Evolutionary conservation across 495 filamentous ascomycete species (phyloP), one percentile per base, ranked within the genome.

Genomic region (Glonium stellatum): DNA sequence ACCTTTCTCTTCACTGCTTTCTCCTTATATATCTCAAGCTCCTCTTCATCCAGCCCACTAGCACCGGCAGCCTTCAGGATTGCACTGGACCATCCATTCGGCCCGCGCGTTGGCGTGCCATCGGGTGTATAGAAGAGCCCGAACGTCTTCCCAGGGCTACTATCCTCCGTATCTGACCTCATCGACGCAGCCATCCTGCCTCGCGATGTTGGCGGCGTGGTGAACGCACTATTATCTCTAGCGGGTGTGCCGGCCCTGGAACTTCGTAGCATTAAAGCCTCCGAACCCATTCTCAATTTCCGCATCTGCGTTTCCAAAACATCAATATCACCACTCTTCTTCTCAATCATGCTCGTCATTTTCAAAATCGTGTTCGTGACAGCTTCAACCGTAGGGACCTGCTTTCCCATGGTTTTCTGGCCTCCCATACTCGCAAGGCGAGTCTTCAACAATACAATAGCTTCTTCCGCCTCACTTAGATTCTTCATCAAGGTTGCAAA

Each of bases 271-370:
- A 13, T 36, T 15, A 25, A n/a, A 15, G 54, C 23, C 58, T 52
- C 37, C 57, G 25, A 31, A 31, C 27, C 27, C 27, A 67, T 31
- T 13, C 87, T 79, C 9, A 95, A 76, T 53, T 82, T 85, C 27
- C 84, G 81, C 76, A 97, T 85, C 64, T 95, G 88, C 37, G 82
- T 81, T 70, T 96, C 93, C 27, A 97, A 79, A 11, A 95, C 82
- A 71, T 95, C 89, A 50, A 97, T 84, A 63, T 97, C 93, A 48
- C 83, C 85, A 70, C 86, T 90, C 69, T 85, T 87, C 72, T 85
- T 85, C 76, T 96, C 88, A 0, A 86, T 86, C 89, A 97, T 95
- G 60, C 75, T 82, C 54, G 91, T 97, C 83, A 99, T 88, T 57
- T 93, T 96, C 54, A 77, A 76, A 62, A 99, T 95, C 5, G 95